A percentile compares a stretch with the other conserved stretches of the same genome.
Conservation (phyloP, 768 basidiomycete species). For the Mycena belliarum region DNA sequence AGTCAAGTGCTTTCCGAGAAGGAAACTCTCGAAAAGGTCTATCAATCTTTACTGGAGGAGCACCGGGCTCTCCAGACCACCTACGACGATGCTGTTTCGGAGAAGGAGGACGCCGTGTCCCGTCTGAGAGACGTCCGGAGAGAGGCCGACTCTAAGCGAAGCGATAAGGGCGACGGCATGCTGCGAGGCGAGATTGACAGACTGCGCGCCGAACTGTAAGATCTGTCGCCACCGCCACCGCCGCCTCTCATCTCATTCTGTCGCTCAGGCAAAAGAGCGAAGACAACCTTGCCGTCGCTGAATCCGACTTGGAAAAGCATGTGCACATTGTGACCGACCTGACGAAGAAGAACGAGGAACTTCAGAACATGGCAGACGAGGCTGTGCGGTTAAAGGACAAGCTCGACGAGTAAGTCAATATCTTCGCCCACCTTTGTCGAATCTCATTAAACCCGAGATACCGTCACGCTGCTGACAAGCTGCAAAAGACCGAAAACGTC, state of each 20-base stretch:
- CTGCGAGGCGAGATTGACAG: constrained; percentile 82
- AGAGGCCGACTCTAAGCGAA: constrained; percentile 60
- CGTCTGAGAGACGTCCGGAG: constrained; percentile 62
- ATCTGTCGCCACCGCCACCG: constrained; percentile 19
- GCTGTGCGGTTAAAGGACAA: constrained; percentile 85
- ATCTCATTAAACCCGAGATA: constrained; percentile 52
- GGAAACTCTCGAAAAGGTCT: constrained; percentile 81
- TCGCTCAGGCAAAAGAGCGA: constrained; percentile 86
- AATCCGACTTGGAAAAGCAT: constrained; percentile 83
- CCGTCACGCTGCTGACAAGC: constrained; percentile 87
- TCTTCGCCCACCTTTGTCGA: background rate
- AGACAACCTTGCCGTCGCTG: constrained; percentile 82
- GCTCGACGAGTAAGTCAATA: constrained; percentile 79
- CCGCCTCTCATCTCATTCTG: constrained; percentile 24
- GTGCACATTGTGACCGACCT: constrained; percentile 67
- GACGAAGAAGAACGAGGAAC: constrained; percentile 77
- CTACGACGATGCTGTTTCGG: constrained; percentile 73
- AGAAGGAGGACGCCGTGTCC: constrained; percentile 74
- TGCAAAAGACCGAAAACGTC: constrained; percentile 94
- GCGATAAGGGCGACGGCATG: constrained; percentile 74
- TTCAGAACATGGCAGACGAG: constrained; percentile 77
- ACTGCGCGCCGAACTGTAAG: constrained; percentile 83
- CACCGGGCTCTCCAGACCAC: constrained; percentile 73
- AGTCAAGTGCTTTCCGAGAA: constrained; percentile 81
- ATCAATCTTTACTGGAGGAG: constrained; percentile 73